phyloP scores from a whole-genome alignment of 164 flowering plant genomes.

The Cinnamomum chago region DNA sequence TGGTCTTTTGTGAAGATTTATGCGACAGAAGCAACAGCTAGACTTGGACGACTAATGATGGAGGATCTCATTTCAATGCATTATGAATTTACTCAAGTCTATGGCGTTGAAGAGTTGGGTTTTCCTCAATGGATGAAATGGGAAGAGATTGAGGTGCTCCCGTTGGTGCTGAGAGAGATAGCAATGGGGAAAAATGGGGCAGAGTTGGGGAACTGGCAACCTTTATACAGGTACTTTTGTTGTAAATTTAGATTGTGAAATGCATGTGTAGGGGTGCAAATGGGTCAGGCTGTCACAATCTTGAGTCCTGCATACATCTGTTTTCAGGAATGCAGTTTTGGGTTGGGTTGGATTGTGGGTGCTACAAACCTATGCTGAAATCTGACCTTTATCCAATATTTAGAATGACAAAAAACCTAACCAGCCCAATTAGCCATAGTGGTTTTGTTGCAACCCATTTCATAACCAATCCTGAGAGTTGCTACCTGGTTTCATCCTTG shows the following conservation, averaged over 20 bases:
- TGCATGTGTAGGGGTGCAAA: not conserved
- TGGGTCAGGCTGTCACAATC: not conserved
- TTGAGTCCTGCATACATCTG: not conserved
- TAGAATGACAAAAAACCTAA: too few relatives aligned
- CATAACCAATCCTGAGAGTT: too few relatives aligned
- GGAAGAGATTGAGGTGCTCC: constrained; percentile 65
- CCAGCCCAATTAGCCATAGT: too few relatives aligned
- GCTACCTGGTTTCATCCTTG: too few relatives aligned
- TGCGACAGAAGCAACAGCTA: constrained; percentile 68
- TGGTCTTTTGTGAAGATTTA: constrained; percentile 46
- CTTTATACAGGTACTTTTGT: constrained; percentile 63
- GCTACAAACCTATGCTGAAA: not conserved
- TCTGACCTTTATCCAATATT: too few relatives aligned
- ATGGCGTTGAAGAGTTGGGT: constrained; percentile 56
- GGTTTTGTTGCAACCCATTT: too few relatives aligned
- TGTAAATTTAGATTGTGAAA: not conserved
- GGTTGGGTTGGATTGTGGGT: not conserved
- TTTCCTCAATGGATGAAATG: constrained; percentile 64
- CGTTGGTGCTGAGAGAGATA: constrained; percentile 40
- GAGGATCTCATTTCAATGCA: constrained; percentile 85
- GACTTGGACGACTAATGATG: constrained; percentile 80
- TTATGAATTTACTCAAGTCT: constrained; percentile 57
- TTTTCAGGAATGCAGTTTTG: not conserved
- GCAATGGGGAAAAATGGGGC: constrained; percentile 47
- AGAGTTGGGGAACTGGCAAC: constrained; percentile 71